Percentiles rank a stretch among this genome's conserved stretches.
phyloP scores from a whole-genome alignment of 306 rosid genomes.

The Prunus mongolica region DNA sequence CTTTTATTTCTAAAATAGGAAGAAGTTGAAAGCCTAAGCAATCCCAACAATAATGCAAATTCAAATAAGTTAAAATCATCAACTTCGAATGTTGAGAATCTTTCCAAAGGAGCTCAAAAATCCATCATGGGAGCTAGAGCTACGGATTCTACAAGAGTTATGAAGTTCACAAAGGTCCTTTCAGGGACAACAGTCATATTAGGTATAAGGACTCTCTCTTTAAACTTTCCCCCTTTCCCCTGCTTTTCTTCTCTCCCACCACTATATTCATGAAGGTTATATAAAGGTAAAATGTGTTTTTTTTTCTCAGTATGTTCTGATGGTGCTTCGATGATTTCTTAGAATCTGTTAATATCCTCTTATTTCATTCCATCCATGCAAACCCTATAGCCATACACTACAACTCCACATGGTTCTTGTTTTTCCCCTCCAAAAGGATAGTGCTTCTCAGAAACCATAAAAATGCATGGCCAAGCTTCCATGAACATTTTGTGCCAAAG shows the following conservation, averaged over 20 bases:
- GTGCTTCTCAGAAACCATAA: too few species aligned
- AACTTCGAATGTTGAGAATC: slow-evolving; percentile 32
- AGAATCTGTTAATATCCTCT: not conserved
- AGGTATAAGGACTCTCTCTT: slow-evolving; percentile 45
- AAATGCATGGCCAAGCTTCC: too few species aligned
- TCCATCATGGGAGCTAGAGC: slow-evolving; percentile 73
- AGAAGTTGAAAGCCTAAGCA: slow-evolving; percentile 43
- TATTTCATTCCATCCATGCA: too few species aligned
- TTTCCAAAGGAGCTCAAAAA: slow-evolving; percentile 49
- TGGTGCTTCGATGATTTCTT: not conserved
- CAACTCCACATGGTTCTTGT: too few species aligned
- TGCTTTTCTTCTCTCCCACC: not conserved
- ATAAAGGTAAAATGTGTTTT: not conserved
- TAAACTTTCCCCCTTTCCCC: slow-evolving; percentile 9
- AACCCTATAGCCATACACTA: too few species aligned
- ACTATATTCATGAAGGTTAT: not conserved
- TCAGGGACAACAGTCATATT: slow-evolving; percentile 68
- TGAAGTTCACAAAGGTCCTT: slow-evolving; percentile 78
- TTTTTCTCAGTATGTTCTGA: not conserved
- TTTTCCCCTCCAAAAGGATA: too few species aligned
- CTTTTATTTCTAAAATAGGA: slow-evolving; percentile 53
- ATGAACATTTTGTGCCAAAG: too few species aligned
- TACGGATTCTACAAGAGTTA: slow-evolving; percentile 84
- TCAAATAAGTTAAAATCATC: slow-evolving; percentile 49
- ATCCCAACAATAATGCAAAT: slow-evolving; percentile 28